Base-by-base conservation (phyloP, 2,329 filamentous ascomycete genomes). In the Fusarium metavorans region DNA sequence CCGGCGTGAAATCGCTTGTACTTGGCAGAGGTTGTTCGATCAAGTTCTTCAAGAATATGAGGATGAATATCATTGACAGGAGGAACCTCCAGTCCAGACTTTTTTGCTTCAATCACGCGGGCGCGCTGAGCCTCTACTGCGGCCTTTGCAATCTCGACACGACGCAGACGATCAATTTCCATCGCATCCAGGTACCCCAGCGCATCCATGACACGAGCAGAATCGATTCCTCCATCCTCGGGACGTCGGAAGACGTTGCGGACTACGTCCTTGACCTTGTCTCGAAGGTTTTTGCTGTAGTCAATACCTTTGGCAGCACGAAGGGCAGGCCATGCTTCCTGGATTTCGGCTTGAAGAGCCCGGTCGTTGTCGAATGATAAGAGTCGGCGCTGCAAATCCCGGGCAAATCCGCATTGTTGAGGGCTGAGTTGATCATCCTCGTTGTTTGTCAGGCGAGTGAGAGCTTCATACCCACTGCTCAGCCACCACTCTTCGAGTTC, bases 401-500 rank as follows among this genome's bases (percentile, higher is more conserved):
- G 80, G 18, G 79, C 77, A 65, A 82, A 84, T 9, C 82, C 82
- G 27, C 80, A 81, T 41, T 84, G 77, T 8, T 66, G 71, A 32
- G 77, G 73, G 7, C 62, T 71, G 18, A 74, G 48, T 6, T 60
- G 61, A 3, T 78, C 27, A 8, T 72, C 64, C 11, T 75, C 65
- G 2, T 45, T 27, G 43, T 79, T 64, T n/a, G 82, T 67, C 13
- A 84, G 76, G 5, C 73, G 66, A 6, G 54, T 60, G 8, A 84
- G 76, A 14, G 65, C 63, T 20, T 77, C 75, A 20, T 71, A 67
- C 9, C 80, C 81, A 25, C 54, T 61, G 7, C 64, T 72, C 35
- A 82, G 76, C 83, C 83, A 84, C 79, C 82, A 83, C 34, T 75
- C 64, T 67, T 83, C 78, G 18, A 83, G 75, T 54, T 83, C 80